phyloP scores from a whole-genome alignment of 225 moss, liverwort and hornwort species.

The Neckera pumila region DNA sequence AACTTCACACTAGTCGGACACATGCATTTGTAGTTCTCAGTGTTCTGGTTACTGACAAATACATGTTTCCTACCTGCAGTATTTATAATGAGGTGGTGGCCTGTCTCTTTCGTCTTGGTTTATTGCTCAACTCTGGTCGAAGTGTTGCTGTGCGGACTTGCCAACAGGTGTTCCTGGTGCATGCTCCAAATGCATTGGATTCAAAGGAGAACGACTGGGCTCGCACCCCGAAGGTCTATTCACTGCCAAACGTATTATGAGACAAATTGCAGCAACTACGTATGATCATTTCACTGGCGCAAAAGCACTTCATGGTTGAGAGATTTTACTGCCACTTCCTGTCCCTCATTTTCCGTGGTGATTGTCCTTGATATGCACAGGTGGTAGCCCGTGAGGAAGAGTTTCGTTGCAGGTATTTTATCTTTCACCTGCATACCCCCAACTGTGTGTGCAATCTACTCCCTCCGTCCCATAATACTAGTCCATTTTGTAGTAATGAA shows the following conservation, averaged over 20 bases:
- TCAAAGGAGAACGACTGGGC: conserved; percentile 11
- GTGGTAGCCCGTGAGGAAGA: conserved; percentile 21
- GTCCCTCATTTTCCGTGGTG: background rate
- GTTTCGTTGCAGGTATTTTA: conserved; percentile 18
- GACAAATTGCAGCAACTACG: background rate
- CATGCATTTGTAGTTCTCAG: background rate
- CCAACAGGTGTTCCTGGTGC: conserved; percentile 47
- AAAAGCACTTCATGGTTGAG: background rate
- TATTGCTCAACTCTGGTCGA: conserved; percentile 56
- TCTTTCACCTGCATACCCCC: background rate
- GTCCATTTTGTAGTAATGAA: background rate
- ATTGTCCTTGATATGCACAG: conserved; percentile 14
- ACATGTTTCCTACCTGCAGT: conserved; percentile 18
- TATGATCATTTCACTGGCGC: background rate
- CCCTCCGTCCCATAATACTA: background rate
- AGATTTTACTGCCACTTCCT: background rate
- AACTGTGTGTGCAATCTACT: background rate
- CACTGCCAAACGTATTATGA: background rate
- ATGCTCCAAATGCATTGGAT: conserved; percentile 7
- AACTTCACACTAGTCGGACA: background rate
- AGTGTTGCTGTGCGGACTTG: conserved; percentile 47
- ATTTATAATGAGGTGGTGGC: conserved; percentile 80
- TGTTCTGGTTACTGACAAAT: background rate
- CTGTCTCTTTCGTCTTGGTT: conserved; percentile 48
- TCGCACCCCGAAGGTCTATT: background rate